phyloP scores from a whole-genome alignment of 2,329 filamentous ascomycete genomes.

The Xylaria sp. region DNA sequence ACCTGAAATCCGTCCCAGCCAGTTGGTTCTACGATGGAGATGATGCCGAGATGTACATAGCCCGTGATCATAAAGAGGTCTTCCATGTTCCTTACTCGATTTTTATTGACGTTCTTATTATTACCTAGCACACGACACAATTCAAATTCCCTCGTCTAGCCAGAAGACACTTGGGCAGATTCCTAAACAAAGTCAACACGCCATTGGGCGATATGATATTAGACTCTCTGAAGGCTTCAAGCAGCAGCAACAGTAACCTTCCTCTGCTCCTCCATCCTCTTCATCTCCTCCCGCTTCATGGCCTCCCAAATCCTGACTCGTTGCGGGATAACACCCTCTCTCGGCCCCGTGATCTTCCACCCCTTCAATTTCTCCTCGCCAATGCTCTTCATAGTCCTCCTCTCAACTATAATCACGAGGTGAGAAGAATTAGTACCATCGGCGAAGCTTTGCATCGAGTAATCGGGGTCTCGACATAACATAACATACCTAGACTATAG shows the following conservation, averaged over 20 bases:
- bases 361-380: conserved; percentile 59
- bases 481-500: conserved; percentile 56
- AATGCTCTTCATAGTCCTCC: conserved; percentile 62
- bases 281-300: conserved; percentile 62
- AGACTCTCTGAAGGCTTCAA: conserved; percentile 28
- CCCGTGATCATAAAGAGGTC: too few relatives aligned
- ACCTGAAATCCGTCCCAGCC: background rate
- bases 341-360: conserved; percentile 62
- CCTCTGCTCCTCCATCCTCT: conserved; percentile 53
- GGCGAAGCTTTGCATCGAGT: background rate
- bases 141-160: background rate
- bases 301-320: conserved; percentile 58
- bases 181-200: too few relatives aligned
- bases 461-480: background rate
- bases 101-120: background rate
- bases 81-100: too few relatives aligned
- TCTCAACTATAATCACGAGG: conserved; percentile 56
- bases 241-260: conserved; percentile 37
- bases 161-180: background rate
- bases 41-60: too few relatives aligned
- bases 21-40: background rate
- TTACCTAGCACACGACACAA: background rate
- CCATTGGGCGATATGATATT: too few relatives aligned
- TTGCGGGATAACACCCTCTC: conserved; percentile 62
- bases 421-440: background rate